A percentile compares a stretch with the other conserved stretches of the same genome.
These are phyloP conservation scores for Mycena galopus DNA, from an alignment of 768 basidiomycete species.

Conservation along the genomic window DNA sequence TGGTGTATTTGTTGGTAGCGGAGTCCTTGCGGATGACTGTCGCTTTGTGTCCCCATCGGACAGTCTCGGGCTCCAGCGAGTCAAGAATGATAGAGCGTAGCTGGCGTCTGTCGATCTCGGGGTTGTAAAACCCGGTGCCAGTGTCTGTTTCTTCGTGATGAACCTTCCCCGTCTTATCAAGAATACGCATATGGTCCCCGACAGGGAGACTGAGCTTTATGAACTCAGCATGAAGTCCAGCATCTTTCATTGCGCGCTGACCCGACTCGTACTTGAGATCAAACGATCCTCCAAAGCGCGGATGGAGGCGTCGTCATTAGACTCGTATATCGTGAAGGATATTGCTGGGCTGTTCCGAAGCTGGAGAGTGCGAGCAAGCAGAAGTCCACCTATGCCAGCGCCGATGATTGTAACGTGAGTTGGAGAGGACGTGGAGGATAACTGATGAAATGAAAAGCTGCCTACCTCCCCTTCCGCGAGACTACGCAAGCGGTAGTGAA, in stretches of 20 bases:
- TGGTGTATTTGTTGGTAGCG: background rate
- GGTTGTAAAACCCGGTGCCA: slow-evolving; percentile 23
- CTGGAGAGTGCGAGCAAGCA: slow-evolving; percentile 34
- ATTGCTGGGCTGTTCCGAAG: slow-evolving; percentile 14
- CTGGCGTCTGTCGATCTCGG: slow-evolving; percentile 32
- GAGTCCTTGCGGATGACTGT: background rate
- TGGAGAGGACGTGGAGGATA: background rate
- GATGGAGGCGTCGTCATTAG: slow-evolving; percentile 19
- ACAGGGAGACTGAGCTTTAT: slow-evolving; percentile 29
- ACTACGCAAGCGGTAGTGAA: too few species aligned
- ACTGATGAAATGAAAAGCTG: background rate
- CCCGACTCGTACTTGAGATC: slow-evolving; percentile 36
- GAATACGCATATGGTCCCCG: slow-evolving; percentile 20
- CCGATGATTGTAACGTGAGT: slow-evolving; percentile 34
- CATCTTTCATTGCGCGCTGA: slow-evolving; percentile 33
- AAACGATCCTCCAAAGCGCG: slow-evolving; percentile 34
- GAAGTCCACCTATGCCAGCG: slow-evolving; percentile 34
- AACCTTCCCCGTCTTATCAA: slow-evolving; percentile 23
- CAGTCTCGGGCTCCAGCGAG: slow-evolving; percentile 32
- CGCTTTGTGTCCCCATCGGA: slow-evolving; percentile 32
- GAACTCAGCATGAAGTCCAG: slow-evolving; percentile 33
- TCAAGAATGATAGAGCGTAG: slow-evolving; percentile 40
- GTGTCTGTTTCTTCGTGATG: slow-evolving; percentile 3
- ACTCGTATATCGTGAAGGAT: slow-evolving; percentile 31
- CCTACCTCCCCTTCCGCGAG: too few species aligned